Evolutionary conservation across 129 eudicot species (phyloP).

Genomic region (Arctium lappa): DNA sequence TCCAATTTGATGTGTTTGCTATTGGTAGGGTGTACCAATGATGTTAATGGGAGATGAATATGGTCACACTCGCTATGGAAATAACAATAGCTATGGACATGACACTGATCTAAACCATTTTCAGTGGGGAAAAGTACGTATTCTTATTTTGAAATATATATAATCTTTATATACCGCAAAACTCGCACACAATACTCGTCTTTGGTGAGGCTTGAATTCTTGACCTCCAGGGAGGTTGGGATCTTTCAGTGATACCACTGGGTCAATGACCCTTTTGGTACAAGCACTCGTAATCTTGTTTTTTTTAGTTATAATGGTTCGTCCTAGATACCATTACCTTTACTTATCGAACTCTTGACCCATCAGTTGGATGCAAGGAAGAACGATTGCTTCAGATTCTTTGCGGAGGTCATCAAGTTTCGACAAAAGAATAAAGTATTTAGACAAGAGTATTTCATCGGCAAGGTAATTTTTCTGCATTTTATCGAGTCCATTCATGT

Average conservation of each 20-base stretch:
- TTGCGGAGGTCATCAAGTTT: conserved; percentile 79
- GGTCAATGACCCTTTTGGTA: neutral
- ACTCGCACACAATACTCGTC: neutral
- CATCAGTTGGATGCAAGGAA: conserved; percentile 66
- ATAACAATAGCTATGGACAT: conserved; percentile 96
- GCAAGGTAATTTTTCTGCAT: conserved; percentile 48
- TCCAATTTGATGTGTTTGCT: neutral
- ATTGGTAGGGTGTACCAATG: conserved; percentile 81
- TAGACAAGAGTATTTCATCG: conserved; percentile 61
- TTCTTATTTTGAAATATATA: neutral
- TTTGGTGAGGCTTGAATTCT: no score
- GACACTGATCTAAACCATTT: conserved; percentile 78
- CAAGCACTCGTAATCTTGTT: neutral
- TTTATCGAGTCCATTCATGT: neutral
- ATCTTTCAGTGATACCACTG: neutral
- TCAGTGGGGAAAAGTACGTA: conserved; percentile 82
- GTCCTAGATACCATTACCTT: neutral
- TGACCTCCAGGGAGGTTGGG: no score
- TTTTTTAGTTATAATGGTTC: neutral
- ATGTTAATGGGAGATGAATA: conserved; percentile 99
- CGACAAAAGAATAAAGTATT: conserved; percentile 55
- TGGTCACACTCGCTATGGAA: conserved; percentile 91
- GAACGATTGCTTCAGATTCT: conserved; percentile 71
- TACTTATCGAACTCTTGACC: conserved; percentile 13
- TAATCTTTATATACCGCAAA: neutral